These are phyloP conservation scores for Benincasa hispida DNA, from an alignment of 306 rosid species.

Conservation along the genomic window DNA sequence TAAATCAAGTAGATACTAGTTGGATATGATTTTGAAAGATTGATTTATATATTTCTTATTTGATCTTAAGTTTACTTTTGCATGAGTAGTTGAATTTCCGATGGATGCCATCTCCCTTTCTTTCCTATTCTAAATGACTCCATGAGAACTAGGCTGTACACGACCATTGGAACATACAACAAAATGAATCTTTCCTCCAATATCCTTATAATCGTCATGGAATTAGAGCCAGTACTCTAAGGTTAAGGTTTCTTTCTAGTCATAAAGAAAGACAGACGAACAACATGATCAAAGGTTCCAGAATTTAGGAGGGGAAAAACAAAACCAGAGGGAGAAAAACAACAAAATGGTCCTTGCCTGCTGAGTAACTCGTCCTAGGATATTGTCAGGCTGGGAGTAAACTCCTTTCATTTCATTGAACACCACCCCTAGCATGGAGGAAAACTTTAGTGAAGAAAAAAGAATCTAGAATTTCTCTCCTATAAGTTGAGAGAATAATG, in stretches of 20 bases:
- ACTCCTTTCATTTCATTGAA: conserved; percentile 99
- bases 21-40: background rate
- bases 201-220: background rate
- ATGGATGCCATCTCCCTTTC: background rate
- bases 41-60: background rate
- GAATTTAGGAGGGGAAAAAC: background rate
- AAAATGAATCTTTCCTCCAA: background rate
- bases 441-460: conserved; percentile 6
- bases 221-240: background rate
- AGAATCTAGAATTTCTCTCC: background rate
- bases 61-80: background rate
- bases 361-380: conserved; percentile 73
- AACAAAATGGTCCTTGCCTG: conserved; percentile 47
- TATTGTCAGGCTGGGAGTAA: conserved; percentile 93
- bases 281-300: background rate
- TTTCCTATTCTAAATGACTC: background rate
- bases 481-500: background rate
- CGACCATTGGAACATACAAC: background rate
- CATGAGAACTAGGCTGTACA: background rate
- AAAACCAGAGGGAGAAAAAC: background rate
- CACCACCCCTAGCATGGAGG: conserved; percentile 64
- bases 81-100: background rate
- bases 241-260: background rate
- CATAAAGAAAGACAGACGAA: background rate
- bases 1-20: background rate